phyloP scores from a whole-genome alignment of 345 rosid genomes.

The Lumnitzera littorea region DNA sequence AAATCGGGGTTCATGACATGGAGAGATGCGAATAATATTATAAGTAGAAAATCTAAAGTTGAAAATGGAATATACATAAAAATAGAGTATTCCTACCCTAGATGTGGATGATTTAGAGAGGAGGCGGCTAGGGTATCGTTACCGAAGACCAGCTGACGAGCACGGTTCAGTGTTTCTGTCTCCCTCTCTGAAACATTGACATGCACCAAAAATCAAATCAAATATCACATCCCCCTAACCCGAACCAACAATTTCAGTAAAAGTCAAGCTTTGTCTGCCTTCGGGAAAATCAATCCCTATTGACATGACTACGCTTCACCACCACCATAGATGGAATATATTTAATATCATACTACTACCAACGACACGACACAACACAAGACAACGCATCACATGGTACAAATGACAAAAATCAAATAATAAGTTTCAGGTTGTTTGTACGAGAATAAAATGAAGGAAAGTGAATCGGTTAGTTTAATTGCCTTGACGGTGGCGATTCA shows the following conservation, averaged over 20 bases:
- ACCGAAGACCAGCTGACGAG: constrained; percentile 92
- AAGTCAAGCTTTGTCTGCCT: no score
- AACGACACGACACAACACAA: no score
- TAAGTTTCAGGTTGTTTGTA: background rate
- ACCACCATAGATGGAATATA: no score
- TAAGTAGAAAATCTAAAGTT: background rate
- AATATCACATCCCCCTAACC: background rate
- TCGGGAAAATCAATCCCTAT: background rate
- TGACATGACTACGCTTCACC: constrained; percentile 3
- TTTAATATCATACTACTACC: no score
- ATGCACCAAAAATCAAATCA: constrained; percentile 20
- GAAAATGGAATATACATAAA: background rate
- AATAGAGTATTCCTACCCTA: constrained; percentile 26
- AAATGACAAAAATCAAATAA: background rate
- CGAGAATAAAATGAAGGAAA: no score
- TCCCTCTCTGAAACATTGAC: constrained; percentile 63
- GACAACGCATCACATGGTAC: background rate
- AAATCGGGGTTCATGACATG: no score
- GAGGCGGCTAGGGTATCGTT: constrained; percentile 52
- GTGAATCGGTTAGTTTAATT: constrained; percentile 10
- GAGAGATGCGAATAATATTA: background rate
- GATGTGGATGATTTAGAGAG: constrained; percentile 31
- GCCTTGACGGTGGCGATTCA: constrained; percentile 99
- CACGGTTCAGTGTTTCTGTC: constrained; percentile 95
- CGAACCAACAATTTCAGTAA: constrained; percentile 1